These are phyloP conservation scores for Cyclotella choctawhatcheeana DNA, from an alignment of 108 stramenopile genomes.

Conservation along the genomic window DNA sequence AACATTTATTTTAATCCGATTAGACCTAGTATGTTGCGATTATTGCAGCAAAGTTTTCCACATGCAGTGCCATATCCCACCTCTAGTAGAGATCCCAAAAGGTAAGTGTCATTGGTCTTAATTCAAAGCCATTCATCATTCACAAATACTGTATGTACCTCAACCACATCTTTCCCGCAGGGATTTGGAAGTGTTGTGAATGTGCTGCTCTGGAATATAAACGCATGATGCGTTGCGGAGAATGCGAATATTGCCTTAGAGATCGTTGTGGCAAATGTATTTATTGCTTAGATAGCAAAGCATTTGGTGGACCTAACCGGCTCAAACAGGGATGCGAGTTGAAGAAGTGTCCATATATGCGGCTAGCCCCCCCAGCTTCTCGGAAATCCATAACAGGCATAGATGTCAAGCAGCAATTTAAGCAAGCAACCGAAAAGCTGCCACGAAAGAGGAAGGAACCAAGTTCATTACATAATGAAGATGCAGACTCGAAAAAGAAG, in stretches of 20 bases:
- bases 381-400: constrained; percentile 19
- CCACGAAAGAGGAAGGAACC: constrained; percentile 3
- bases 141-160: too few species aligned
- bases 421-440: neutral
- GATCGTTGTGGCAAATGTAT: constrained; percentile 51
- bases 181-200: constrained; percentile 53
- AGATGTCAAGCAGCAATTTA: constrained; percentile 25
- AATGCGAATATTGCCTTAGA: constrained; percentile 39
- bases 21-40: constrained; percentile 53
- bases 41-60: constrained; percentile 48
- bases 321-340: constrained; percentile 33
- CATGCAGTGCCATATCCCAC: constrained; percentile 46
- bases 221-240: constrained; percentile 44
- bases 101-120: too few species aligned
- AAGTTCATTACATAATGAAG: neutral
- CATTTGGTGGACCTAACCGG: constrained; percentile 40
- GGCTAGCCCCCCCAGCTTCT: constrained; percentile 45
- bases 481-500: neutral
- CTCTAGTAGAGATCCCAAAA: too few species aligned
- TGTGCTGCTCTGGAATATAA: constrained; percentile 47
- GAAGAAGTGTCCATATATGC: constrained; percentile 40
- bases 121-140: too few species aligned
- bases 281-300: constrained; percentile 36
- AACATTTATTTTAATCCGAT: neutral
- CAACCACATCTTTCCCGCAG: constrained; percentile 22